Evolutionary conservation across 306 rosid species (phyloP).

Genomic region (Cucurbita pepo): DNA sequence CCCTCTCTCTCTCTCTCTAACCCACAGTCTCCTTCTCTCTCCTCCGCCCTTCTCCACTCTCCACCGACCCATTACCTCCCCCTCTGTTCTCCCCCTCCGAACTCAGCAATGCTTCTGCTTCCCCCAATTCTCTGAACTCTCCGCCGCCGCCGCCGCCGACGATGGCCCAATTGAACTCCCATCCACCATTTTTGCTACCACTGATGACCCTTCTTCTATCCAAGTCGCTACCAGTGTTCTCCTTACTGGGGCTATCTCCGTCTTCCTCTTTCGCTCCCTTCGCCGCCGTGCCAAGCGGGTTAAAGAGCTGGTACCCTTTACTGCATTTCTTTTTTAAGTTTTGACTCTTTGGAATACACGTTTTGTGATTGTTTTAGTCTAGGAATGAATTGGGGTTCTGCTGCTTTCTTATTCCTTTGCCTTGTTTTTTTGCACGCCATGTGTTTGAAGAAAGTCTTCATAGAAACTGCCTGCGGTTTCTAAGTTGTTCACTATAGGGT

Average conservation of each 20-base stretch:
- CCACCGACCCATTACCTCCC: constrained; percentile 26
- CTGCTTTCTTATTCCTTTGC: not conserved
- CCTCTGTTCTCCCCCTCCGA: constrained; percentile 13
- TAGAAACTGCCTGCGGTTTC: not conserved
- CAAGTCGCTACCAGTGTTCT: constrained; percentile 82
- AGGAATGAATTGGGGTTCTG: not conserved
- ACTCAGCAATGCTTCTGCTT: constrained; percentile 17
- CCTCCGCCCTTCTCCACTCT: constrained; percentile 9
- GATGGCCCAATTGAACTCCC: constrained; percentile 67
- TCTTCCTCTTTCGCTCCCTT: constrained; percentile 71
- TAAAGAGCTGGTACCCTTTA: constrained; percentile 45
- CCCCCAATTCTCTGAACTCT: constrained; percentile 27
- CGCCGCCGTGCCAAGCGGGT: constrained; percentile 85
- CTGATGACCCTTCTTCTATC: constrained; percentile 61
- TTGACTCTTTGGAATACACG: not conserved
- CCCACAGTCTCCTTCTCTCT: constrained; percentile 9
- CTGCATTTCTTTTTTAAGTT: not conserved
- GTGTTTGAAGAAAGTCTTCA: not conserved
- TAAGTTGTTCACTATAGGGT: not conserved
- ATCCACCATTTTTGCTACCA: constrained; percentile 43
- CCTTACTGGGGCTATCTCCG: constrained; percentile 68
- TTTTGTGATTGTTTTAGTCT: not conserved
- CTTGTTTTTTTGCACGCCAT: not conserved
- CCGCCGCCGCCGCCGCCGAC: constrained; percentile 12
- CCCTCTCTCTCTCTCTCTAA: constrained; percentile 10